Percentiles rank a stretch among this genome's conserved stretches.
These are phyloP conservation scores for Ustulina deusta DNA, from an alignment of 2,329 filamentous ascomycete species.

Conservation along the genomic window DNA sequence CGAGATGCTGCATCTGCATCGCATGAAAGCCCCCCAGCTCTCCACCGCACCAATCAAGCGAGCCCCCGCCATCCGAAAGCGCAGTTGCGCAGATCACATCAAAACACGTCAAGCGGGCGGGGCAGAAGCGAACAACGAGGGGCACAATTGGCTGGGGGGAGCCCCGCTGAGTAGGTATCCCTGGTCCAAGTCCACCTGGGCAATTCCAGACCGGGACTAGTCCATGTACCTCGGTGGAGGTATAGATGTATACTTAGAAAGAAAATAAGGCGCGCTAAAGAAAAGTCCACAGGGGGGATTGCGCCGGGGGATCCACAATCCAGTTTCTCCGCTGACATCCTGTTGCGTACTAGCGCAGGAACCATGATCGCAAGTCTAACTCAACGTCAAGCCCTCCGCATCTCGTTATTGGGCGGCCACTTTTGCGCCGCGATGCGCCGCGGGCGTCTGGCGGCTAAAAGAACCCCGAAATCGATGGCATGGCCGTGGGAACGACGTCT, in stretches of 20 bases:
- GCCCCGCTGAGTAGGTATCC: neutral
- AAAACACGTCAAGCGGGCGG: slow-evolving; percentile 32
- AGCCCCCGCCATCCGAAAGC: slow-evolving; percentile 28
- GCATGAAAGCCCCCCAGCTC: slow-evolving; percentile 2
- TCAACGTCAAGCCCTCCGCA: slow-evolving; percentile 26
- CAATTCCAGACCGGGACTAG: neutral
- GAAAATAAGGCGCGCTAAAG: neutral
- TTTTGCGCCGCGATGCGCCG: slow-evolving; percentile 27
- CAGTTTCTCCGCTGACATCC: neutral
- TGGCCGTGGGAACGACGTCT: neutral
- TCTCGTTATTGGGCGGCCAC: neutral
- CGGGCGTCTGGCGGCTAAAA: slow-evolving; percentile 20
- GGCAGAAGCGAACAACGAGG: slow-evolving; percentile 25
- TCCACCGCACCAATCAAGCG: slow-evolving; percentile 16
- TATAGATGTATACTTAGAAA: too few relatives aligned
- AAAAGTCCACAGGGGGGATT: neutral
- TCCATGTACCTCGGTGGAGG: neutral
- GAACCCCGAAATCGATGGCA: neutral
- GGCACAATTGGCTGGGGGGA: slow-evolving; percentile 1
- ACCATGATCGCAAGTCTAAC: slow-evolving; percentile 36
- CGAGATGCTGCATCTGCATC: slow-evolving; percentile 17
- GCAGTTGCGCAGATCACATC: slow-evolving; percentile 26
- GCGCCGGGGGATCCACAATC: neutral
- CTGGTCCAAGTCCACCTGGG: neutral
- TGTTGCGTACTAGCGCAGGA: slow-evolving; percentile 28